These are phyloP conservation scores for Simmondsia chinensis DNA, from an alignment of 148 eudicot species.

Conservation along the genomic window DNA sequence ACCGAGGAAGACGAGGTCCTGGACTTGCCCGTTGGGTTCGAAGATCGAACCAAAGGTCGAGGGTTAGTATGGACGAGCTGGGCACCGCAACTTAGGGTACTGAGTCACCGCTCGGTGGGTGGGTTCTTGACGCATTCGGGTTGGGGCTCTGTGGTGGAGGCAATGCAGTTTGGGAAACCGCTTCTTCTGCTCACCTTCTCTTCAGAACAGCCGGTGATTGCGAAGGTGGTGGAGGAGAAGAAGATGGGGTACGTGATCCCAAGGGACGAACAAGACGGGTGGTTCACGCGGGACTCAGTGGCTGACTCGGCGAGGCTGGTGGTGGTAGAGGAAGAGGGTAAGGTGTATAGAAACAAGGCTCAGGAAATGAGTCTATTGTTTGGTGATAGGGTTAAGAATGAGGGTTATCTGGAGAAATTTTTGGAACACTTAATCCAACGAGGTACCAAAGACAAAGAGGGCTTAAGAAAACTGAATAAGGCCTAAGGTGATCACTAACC, in stretches of 20 bases:
- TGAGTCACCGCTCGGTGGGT: constrained; percentile 36
- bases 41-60: constrained; percentile 24
- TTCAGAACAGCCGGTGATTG: constrained; percentile 22
- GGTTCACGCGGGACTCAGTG: constrained; percentile 28
- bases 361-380: constrained; percentile 25
- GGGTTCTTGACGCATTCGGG: constrained; percentile 42
- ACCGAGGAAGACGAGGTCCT: constrained; percentile 7
- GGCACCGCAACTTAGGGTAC: constrained; percentile 41
- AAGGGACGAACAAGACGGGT: constrained; percentile 22
- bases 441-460: too few species aligned
- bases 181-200: constrained; percentile 16
- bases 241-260: constrained; percentile 18
- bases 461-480: too few species aligned
- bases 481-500: too few species aligned
- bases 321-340: constrained; percentile 16
- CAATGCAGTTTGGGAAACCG: constrained; percentile 20
- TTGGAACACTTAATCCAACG: too few species aligned
- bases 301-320: constrained; percentile 20
- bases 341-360: constrained; percentile 21
- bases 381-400: constrained; percentile 8
- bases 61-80: constrained; percentile 38
- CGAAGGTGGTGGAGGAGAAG: constrained; percentile 18
- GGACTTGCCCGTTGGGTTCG: constrained; percentile 37
- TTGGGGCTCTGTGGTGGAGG: constrained; percentile 29
- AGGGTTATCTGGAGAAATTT: too few species aligned